Evolutionary conservation across 2,329 filamentous ascomycete species (phyloP), one percentile per base, ranked within the genome.

Genomic region (Calycina marina): DNA sequence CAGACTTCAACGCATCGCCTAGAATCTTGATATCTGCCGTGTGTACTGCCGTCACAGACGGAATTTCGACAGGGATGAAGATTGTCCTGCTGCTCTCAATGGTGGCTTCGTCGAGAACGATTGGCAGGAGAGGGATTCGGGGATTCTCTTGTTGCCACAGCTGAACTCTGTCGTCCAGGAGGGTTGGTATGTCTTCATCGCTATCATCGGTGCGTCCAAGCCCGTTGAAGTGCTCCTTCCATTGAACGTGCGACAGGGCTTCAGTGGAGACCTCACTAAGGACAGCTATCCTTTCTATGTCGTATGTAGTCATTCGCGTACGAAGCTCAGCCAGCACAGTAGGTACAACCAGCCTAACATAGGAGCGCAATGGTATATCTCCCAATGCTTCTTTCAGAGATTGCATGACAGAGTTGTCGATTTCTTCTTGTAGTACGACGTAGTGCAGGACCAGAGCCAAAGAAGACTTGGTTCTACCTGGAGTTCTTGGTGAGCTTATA

Each of bases 51-150:
- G 82, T 72, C 2, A 93, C 65, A 1, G 78, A 75, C 0, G 88
- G 88, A 1, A 98, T 73, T 37, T 93, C 84, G 10, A 98, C 86
- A 0, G 86, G 82, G 32, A 98, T 92, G 17, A 79, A 63, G 44
- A 98, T 86, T 9, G 73, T 75, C 13, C 67, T 67, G 39, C 55
- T 62, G 13, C 67, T 59, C 14, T 56, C 32, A n/a, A 51, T 40
- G 1, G 41, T 40, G 8, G 45, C 46, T 15, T 45, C 36, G 22
- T 43, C 39, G 17, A 41, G 35, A 25, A 37, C 33, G 13, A 48
- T 31, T 6, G 41, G 45, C 5, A 42, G 30, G 14, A 50, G 34
- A 17, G 40, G 36, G 13, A 51, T 49, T 5, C 20, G 37, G 3
- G 43, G 38, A 13, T 34, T 46, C 18, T 44, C 22, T 18, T 45